Conservation (phyloP, 2,329 filamentous ascomycete genomes). For the Colletotrichum gloeosporioides region DNA sequence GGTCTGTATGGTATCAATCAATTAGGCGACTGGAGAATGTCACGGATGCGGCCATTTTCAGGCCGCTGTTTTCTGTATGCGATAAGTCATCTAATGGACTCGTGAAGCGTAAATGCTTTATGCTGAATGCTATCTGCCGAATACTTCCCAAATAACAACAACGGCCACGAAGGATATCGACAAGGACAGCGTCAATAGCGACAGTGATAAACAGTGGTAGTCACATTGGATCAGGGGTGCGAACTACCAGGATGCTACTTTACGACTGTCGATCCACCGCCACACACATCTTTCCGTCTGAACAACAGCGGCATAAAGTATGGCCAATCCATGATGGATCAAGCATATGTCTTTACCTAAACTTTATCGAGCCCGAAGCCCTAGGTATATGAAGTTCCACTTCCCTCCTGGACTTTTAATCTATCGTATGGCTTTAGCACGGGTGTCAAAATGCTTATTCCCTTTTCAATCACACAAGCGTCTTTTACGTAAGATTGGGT, state of each 20-base stretch:
- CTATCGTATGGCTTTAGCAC: not conserved
- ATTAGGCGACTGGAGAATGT: not conserved
- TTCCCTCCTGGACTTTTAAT: not conserved
- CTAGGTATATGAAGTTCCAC: not conserved
- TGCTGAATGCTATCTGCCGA: not conserved
- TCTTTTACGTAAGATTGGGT: not conserved
- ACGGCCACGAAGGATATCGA: accelerated
- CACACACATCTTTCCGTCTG: not conserved
- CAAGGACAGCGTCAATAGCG: not conserved
- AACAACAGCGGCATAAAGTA: not conserved
- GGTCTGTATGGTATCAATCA: not conserved
- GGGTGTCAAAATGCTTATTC: not conserved
- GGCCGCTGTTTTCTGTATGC: not conserved
- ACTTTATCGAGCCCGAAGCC: not conserved
- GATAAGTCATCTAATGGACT: not conserved
- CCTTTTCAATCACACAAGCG: not conserved
- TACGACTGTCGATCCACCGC: not conserved
- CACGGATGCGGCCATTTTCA: not conserved
- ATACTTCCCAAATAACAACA: not conserved
- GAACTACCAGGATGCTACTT: not conserved
- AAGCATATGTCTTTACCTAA: not conserved
- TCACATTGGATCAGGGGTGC: not conserved
- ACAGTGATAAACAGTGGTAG: not conserved
- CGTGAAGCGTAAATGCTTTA: not conserved
- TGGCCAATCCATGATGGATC: not conserved